Percentiles rank a stretch among this genome's conserved stretches.
Evolutionary conservation across 169 alveolate species (phyloP).

Genomic region (Plasmodium vivax): DNA sequence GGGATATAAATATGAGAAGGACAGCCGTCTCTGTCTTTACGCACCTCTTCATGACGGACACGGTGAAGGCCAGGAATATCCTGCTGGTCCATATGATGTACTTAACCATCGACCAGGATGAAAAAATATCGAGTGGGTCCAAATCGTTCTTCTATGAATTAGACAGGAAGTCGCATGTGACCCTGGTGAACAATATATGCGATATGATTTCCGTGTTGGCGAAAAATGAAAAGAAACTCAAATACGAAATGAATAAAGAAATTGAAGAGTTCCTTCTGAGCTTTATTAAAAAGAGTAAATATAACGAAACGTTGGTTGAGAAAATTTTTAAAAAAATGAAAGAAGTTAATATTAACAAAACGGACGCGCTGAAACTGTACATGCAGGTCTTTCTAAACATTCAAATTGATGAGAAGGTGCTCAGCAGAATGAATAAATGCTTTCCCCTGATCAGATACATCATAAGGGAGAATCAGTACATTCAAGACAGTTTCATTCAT

Average conservation of each 20-base stretch:
- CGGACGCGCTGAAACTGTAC: conserved; percentile 49
- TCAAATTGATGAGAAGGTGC: conserved; percentile 65
- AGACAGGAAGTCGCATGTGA: conserved; percentile 43
- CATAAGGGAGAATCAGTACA: conserved; percentile 57
- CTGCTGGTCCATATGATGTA: conserved; percentile 83
- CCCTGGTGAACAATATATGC: conserved; percentile 58
- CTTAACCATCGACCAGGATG: conserved; percentile 80
- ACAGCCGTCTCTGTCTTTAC: conserved; percentile 86
- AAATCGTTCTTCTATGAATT: conserved; percentile 79
- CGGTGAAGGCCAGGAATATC: conserved; percentile 83
- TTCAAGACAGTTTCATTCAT: conserved; percentile 23
- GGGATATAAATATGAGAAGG: conserved; percentile 79
- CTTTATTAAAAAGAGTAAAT: conserved; percentile 71
- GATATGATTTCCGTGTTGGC: conserved; percentile 65
- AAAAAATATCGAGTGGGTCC: conserved; percentile 79
- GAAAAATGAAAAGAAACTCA: conserved; percentile 34
- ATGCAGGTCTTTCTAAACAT: conserved; percentile 66
- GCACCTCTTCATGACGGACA: conserved; percentile 86
- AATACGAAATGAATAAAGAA: conserved; percentile 45
- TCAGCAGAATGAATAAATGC: conserved; percentile 33
- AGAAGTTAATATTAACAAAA: conserved; percentile 43
- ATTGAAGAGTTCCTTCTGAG: conserved; percentile 31
- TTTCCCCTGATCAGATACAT: conserved; percentile 46
- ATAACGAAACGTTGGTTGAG: conserved; percentile 61
- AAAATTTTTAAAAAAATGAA: conserved; percentile 71